phyloP scores from a whole-genome alignment of 2,329 filamentous ascomycete species.

The Neonectria punicea region DNA sequence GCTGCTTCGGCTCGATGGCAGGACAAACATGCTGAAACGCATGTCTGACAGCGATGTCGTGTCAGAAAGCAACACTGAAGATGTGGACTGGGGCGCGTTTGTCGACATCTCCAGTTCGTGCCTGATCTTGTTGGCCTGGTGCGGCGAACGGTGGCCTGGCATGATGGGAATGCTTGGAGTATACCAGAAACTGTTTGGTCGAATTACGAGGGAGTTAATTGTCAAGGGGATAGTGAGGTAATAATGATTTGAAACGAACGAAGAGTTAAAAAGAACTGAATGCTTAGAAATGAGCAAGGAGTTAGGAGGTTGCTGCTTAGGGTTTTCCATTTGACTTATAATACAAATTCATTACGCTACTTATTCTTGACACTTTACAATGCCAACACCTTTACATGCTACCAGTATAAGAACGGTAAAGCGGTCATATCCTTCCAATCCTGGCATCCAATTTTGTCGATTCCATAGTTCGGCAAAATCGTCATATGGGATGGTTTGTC shows the following conservation, averaged over 20 bases:
- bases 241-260: too few species aligned
- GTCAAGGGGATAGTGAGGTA: too few species aligned
- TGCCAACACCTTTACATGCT: conserved; percentile 18
- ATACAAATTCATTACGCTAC: too few species aligned
- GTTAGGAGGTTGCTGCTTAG: too few species aligned
- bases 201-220: background rate
- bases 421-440: conserved; percentile 9
- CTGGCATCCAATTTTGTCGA: background rate
- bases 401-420: conserved; percentile 17
- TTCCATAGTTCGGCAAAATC: conserved; percentile 11
- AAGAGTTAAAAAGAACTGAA: too few species aligned
- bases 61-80: too few species aligned
- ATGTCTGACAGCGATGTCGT: too few species aligned
- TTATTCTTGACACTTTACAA: background rate
- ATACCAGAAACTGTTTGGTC: conserved; percentile 1
- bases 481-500: conserved; percentile 6
- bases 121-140: too few species aligned
- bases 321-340: background rate
- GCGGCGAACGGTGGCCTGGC: background rate
- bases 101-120: too few species aligned
- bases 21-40: background rate
- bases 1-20: background rate
- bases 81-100: too few species aligned
- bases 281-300: too few species aligned
- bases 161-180: conserved; percentile 9